Evolutionary conservation across 306 rosid species (phyloP), one percentile per base, ranked within the genome.

Genomic region (Sophora flavescens): DNA sequence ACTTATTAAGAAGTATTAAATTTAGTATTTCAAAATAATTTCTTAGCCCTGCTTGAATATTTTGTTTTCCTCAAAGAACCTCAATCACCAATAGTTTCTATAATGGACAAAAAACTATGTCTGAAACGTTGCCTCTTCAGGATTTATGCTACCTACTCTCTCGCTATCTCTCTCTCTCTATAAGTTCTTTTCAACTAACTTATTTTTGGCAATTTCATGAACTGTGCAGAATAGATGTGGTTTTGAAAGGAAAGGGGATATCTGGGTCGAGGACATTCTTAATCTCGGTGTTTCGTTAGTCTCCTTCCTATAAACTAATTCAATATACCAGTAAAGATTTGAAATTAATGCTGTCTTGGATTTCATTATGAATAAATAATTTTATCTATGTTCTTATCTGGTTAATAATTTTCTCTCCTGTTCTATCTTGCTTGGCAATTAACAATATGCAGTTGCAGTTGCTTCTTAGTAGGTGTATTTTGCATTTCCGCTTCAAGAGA

Each of bases 251-350:
- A 92, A 90, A 84, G 97, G 98, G 3, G 98, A 95, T 47, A 89
- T 95, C 48, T 95, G 97, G 97, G 97, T 95, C 73, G 87, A 87
- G 76, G 84, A 95, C 85, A 95, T 95, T 81, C 98, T 92, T 69
- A 87, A 92, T 84, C 97, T 95, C 5, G 98, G 98, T 72, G 83
- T 95, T 82, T 95, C 96, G 97, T 95, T 65, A 95, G 98, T 83
- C 62, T 47, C 65, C 72, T 79, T 73, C 62, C 60, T 69, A 28
- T 73, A 47, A 62, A 72, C 75, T 80, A 22, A 58, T 79, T 68
- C 2, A 2, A 74, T 74, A 53, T 42, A 32, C 18, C 58, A 41
- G 39, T 66, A 41, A 72, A 67, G 68, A 4, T 32, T 12, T 62
- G 51, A 39, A 63, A 44, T 53, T 14, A 17, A n/a, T 78, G 17